Conservation (phyloP, 2,329 filamentous ascomycete genomes). For the Claviceps quebecensis region DNA sequence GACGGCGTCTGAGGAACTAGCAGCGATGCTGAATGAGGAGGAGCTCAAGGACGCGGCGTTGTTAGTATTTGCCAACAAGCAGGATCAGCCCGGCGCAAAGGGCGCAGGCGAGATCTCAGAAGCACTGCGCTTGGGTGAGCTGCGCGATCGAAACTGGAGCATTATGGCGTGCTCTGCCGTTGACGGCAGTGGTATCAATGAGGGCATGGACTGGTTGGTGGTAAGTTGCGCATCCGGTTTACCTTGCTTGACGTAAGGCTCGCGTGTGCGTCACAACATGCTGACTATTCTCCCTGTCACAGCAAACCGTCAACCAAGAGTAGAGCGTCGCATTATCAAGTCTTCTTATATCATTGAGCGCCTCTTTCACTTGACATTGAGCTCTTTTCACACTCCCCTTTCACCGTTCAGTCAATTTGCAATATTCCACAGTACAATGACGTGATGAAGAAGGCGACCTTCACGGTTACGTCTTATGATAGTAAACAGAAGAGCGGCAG, state of each 20-base stretch:
- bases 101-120: slow-evolving; percentile 95
- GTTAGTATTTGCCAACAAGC: slow-evolving; percentile 96
- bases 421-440: slow-evolving; percentile 18
- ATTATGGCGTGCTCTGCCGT: slow-evolving; percentile 97
- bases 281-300: slow-evolving; percentile 6
- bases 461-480: slow-evolving; percentile 13
- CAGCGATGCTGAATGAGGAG: slow-evolving; percentile 93
- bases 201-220: slow-evolving; percentile 99
- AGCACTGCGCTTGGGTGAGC: slow-evolving; percentile 73
- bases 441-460: slow-evolving; percentile 13
- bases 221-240: slow-evolving; percentile 32
- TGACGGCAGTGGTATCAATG: slow-evolving; percentile 83
- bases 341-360: not conserved
- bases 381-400: not conserved
- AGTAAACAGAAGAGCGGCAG: slow-evolving; percentile 12
- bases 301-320: slow-evolving; percentile 25
- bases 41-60: slow-evolving; percentile 86
- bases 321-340: slow-evolving; percentile 9
- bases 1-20: slow-evolving; percentile 83
- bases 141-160: slow-evolving; percentile 96
- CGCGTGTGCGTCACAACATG: not conserved
- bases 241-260: not conserved
- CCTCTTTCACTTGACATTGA: not conserved
- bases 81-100: slow-evolving; percentile 93
- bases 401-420: slow-evolving; percentile 7